A percentile compares a stretch with the other conserved stretches of the same genome.
Evolutionary conservation across 306 rosid genomes (phyloP).

Genomic region (Quercus parvula): DNA sequence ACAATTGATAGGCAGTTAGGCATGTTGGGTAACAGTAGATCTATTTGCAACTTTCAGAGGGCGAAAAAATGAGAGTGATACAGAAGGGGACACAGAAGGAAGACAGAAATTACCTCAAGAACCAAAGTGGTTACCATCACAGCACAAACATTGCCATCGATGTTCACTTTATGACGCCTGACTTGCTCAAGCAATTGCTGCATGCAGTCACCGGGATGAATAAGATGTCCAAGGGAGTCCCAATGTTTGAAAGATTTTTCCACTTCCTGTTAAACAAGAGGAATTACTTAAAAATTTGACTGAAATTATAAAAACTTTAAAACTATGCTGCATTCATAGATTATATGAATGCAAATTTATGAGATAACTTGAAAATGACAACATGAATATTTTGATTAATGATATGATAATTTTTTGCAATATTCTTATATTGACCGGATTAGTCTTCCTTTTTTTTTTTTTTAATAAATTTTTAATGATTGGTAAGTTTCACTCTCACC

Average conservation of each 20-base stretch:
- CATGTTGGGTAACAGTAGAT: not conserved
- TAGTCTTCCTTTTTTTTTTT: too few species aligned
- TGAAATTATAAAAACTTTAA: not conserved
- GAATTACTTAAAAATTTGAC: not conserved
- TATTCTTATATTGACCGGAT: not conserved
- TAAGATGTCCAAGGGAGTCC: slow-evolving; percentile 31
- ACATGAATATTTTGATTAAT: not conserved
- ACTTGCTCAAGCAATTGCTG: slow-evolving; percentile 78
- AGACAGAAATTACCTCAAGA: slow-evolving; percentile 58
- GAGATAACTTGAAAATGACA: not conserved
- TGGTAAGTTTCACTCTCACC: too few species aligned
- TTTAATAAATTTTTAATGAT: too few species aligned
- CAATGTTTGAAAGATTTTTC: slow-evolving; percentile 55
- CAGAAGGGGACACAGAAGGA: not conserved
- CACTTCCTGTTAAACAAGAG: slow-evolving; percentile 49
- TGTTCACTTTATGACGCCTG: slow-evolving; percentile 62
- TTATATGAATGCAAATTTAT: not conserved
- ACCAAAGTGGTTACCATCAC: slow-evolving; percentile 83
- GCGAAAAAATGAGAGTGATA: not conserved
- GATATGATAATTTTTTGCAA: not conserved
- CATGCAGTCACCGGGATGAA: slow-evolving; percentile 62
- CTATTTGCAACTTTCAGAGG: not conserved
- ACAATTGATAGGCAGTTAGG: not conserved
- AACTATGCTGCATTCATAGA: not conserved
- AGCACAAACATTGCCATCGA: slow-evolving; percentile 67